phyloP scores from a whole-genome alignment of 768 basidiomycete species.

The Kwoniella heveanensis region DNA sequence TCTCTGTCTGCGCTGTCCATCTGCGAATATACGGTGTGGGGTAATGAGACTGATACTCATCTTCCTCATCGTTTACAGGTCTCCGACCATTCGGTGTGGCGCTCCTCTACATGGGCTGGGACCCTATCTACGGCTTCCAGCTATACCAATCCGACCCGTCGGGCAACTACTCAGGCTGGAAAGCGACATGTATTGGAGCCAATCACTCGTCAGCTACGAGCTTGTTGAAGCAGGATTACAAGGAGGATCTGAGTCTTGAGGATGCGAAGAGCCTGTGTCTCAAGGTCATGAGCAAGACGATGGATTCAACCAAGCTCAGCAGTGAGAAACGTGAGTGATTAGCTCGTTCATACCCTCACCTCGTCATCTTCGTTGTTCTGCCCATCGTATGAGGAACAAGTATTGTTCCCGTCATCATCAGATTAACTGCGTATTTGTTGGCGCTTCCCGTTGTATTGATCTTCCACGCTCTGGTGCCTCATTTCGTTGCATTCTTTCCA shows the following conservation, averaged over 20 bases:
- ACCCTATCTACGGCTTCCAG: slow-evolving; percentile 93
- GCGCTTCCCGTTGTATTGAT: no score
- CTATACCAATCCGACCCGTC: slow-evolving; percentile 98
- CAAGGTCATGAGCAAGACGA: slow-evolving; percentile 97
- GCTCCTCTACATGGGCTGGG: slow-evolving; percentile 92
- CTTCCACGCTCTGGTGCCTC: no score
- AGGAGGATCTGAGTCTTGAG: slow-evolving; percentile 86
- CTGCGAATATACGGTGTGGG: no score
- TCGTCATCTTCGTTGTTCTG: no score
- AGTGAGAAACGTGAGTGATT: slow-evolving; percentile 94
- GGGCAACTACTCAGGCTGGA: slow-evolving; percentile 97
- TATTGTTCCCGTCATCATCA: no score
- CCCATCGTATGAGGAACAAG: no score
- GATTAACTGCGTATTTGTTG: no score
- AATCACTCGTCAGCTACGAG: slow-evolving; percentile 70
- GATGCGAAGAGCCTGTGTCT: slow-evolving; percentile 90
- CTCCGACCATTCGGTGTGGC: slow-evolving; percentile 98
- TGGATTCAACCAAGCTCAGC: slow-evolving; percentile 95
- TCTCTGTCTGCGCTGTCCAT: not conserved
- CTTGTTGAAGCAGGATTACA: slow-evolving; percentile 95
- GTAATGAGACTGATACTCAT: no score
- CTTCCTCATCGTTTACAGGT: slow-evolving; percentile 61
- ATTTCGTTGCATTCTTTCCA: no score
- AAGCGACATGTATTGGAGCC: slow-evolving; percentile 97
- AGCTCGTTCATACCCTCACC: no score